These are phyloP conservation scores for Anethum foeniculum DNA, from an alignment of 140 eudicot species.

Conservation along the genomic window DNA sequence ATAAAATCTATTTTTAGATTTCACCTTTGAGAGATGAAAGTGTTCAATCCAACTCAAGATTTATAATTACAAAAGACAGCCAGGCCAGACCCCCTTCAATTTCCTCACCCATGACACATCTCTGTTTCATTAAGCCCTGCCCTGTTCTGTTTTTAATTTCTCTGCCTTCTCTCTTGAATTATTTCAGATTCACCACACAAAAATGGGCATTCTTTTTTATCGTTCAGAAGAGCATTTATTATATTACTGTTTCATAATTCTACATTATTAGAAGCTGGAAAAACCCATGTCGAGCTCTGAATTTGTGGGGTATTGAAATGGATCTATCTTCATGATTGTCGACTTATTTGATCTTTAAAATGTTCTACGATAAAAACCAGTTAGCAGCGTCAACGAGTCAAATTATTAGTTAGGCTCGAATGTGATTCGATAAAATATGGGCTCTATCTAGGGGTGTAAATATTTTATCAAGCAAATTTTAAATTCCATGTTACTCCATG, in stretches of 20 bases:
- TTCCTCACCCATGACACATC: neutral
- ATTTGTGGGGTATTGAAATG: neutral
- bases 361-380: neutral
- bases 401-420: too few relatives aligned
- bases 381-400: too few relatives aligned
- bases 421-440: too few relatives aligned
- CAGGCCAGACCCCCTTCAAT: neutral
- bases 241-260: neutral
- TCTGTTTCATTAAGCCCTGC: neutral
- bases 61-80: neutral
- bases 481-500: too few relatives aligned
- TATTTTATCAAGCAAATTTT: too few relatives aligned
- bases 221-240: neutral
- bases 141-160: neutral
- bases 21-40: too few relatives aligned
- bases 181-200: neutral
- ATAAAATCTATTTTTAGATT: too few relatives aligned
- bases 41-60: neutral
- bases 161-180: constrained; percentile 5
- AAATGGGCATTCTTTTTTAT: neutral
- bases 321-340: neutral
- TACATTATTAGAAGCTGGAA: neutral
- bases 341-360: neutral
- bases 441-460: too few relatives aligned
- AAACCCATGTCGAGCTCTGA: neutral